phyloP scores from a whole-genome alignment of 768 basidiomycete species.

The Suillus tomentosus region DNA sequence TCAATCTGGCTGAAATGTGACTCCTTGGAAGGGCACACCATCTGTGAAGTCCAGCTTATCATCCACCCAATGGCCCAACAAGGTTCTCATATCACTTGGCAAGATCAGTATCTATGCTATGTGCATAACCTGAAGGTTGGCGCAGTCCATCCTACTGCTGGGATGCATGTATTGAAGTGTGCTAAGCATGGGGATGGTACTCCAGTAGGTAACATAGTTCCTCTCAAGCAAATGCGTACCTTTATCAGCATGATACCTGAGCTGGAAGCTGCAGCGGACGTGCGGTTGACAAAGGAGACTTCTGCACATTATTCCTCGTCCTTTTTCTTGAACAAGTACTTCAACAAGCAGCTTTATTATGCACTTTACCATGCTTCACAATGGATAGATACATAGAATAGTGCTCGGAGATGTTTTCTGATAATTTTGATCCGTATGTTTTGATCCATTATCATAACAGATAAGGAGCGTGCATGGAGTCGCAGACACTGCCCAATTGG shows the following conservation, averaged over 20 bases:
- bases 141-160: neutral
- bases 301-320: neutral
- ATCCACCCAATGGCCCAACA: neutral
- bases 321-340: neutral
- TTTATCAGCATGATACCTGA: slow-evolving; percentile 27
- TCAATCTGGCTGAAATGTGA: neutral
- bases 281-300: slow-evolving; percentile 16
- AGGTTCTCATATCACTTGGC: neutral
- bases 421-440: neutral
- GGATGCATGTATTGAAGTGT: neutral
- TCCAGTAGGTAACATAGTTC: neutral
- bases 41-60: neutral
- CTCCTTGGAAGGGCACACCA: neutral
- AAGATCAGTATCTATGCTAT: neutral
- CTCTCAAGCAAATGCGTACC: slow-evolving; percentile 10
- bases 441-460: neutral
- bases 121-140: neutral
- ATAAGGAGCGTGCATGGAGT: neutral
- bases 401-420: neutral
- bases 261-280: slow-evolving; percentile 27
- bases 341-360: neutral
- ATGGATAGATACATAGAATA: neutral
- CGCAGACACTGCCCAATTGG: neutral
- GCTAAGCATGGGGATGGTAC: neutral
- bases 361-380: neutral